Evolutionary conservation across 768 basidiomycete species (phyloP), one percentile per base, ranked within the genome.

Genomic region (Pulveroboletus sp.): DNA sequence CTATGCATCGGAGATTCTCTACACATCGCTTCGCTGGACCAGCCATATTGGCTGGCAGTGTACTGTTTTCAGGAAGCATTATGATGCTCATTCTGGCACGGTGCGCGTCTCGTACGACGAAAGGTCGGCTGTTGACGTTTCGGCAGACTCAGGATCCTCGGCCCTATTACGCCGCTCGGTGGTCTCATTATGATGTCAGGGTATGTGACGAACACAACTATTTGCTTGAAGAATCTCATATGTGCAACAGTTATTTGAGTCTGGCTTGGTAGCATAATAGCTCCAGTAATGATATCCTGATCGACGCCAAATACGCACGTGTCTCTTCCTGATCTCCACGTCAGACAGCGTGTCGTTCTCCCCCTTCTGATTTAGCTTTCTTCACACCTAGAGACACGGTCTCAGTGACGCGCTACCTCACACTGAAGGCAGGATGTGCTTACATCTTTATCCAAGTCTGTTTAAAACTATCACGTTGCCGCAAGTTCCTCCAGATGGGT

Each of bases 151-250:
- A 77, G 64, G 52, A 71, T 75, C 50, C 55, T 87, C 20, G 86
- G 84, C 0, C 84, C 83, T 8, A 67, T 84, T 42, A 88, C 85
- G 24, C 86, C 87, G 0, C 55, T 87, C 8, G 86, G 85, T 2
- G 87, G 80, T 4, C 47, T 75, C 17, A 43, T 79, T 1, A 81
- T 84, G 80, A 84, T 86, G 56, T 78, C 79, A 27, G 86, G 86
- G 84, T 86, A 59, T 69, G 81, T 52, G 21, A 32, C 31, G 40
- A 29, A 9, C 27, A 42, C 29, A 29, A 37, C 8, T 42, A 3
- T 43, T 12, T 43, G 35, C 16, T 27, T 39, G 23, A 2, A 40
- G 24, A 49, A 38, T 42, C 54, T 53, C 42, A 60, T 29, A 40
- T 24, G 12, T 5, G 23, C 12, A 24, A 52, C 52, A 82, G 83